These are phyloP conservation scores for Ophiostoma perfectum DNA, from an alignment of 2,329 filamentous ascomycete species.

Conservation along the genomic window DNA sequence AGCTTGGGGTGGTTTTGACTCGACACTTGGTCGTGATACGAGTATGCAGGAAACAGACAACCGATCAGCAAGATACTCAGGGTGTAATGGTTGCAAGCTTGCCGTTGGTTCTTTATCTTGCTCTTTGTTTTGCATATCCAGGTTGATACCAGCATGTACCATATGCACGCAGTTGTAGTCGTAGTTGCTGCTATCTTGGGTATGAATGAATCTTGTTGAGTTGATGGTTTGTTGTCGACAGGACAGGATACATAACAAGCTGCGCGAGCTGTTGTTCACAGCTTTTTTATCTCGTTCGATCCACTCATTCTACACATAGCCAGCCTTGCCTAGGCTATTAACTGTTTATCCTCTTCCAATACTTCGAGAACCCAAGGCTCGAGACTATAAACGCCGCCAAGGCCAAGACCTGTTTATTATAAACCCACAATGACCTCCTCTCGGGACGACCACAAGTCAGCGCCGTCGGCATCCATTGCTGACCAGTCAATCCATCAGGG, in stretches of 20 bases:
- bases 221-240: too few relatives aligned
- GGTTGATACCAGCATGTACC: neutral
- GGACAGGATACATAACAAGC: neutral
- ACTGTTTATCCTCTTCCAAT: slow-evolving; percentile 8
- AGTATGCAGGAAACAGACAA: slow-evolving; percentile 4
- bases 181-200: neutral
- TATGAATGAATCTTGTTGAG: neutral
- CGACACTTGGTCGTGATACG: neutral
- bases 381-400: neutral
- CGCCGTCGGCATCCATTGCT: neutral
- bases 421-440: neutral
- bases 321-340: neutral
- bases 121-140: neutral
- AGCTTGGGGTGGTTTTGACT: neutral
- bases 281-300: neutral
- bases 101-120: neutral
- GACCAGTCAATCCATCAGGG: slow-evolving; percentile 13
- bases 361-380: neutral
- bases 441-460: neutral
- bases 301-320: neutral
- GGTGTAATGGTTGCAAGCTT: neutral
- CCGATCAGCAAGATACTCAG: slow-evolving; percentile 3
- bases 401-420: neutral
- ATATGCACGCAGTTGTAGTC: neutral
- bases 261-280: neutral